Evolutionary conservation across 345 rosid species (phyloP), one percentile per base, ranked within the genome.

Genomic region (Theobroma cacao): DNA sequence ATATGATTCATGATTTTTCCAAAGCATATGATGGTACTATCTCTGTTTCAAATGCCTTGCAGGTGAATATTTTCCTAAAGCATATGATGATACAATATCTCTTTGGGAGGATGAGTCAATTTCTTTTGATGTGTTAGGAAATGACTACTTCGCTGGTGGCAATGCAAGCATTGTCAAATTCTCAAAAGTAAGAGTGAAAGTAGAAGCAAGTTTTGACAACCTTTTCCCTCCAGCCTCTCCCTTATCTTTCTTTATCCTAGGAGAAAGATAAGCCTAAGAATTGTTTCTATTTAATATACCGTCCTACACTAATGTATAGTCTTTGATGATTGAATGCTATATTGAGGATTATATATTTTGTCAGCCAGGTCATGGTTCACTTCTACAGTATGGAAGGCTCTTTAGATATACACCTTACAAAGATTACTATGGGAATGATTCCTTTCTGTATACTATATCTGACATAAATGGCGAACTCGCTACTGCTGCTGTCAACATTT

Each of bases 61-160:
- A 96, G 99, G 83, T 80, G 90, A 88, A 75, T 95, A 93, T 80
- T 96, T 96, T 81, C 99, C 99, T 7, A 92, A 77, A 86, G 93
- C 97, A 66, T 84, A 81, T 26, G 88, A 89, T 82, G 98, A 96
- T 80, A 67, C 58, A 33, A 78, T 88, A 47, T 83, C 82, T 20
- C 91, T 91, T 7, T 88, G 91, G 95, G 99, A 96, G 88, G 97
- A 96, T 47, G 97, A 96, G 77, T 96, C 99, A 2, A 76, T 90
- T 61, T 89, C 92, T 50, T 89, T 94, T 65, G 88, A 94, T 82
- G 85, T 85, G 55, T 72, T 96, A 58, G 90, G 76, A 58, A 96
- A 96, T 56, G 99, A 96, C 88, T 92, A 89, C 82, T 87, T 85
- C 48, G 91, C 94, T 22, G 92, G 94, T 13, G 77, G 75, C 65